Conservation (phyloP, 768 basidiomycete species). For the Psilocybe cubensis region DNA sequence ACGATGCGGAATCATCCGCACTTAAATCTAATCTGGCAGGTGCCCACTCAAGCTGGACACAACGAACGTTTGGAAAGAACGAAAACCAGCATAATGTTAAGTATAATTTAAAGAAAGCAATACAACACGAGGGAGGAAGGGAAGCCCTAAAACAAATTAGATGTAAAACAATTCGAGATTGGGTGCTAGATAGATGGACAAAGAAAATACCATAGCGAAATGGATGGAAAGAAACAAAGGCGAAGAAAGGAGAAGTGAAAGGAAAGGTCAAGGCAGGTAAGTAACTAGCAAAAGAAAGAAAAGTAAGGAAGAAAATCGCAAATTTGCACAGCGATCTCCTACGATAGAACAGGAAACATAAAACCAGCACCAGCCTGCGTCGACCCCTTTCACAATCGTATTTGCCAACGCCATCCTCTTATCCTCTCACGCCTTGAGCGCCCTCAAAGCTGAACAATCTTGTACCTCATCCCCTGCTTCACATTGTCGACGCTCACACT, state of each 20-base stretch:
- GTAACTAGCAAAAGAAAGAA: too few relatives aligned
- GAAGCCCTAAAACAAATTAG: neutral
- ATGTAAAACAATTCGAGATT: neutral
- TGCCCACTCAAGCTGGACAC: neutral
- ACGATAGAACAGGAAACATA: slow-evolving; percentile 18
- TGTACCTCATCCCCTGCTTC: slow-evolving; percentile 77
- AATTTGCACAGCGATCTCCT: too few relatives aligned
- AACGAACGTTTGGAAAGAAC: neutral
- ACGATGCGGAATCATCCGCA: neutral
- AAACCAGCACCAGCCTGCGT: slow-evolving; percentile 19
- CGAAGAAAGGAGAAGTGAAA: neutral
- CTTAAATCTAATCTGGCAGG: neutral
- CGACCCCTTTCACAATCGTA: slow-evolving; percentile 22
- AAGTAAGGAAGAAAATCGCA: too few relatives aligned
- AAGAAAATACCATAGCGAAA: slow-evolving; percentile 5
- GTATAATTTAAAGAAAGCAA: neutral
- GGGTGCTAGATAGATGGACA: neutral
- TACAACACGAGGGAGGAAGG: neutral
- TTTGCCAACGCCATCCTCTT: slow-evolving; percentile 44
- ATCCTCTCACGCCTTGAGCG: slow-evolving; percentile 82
- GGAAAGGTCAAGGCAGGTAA: neutral
- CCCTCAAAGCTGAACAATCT: slow-evolving; percentile 81
- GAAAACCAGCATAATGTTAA: neutral
- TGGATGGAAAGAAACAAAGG: neutral
- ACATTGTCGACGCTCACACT: slow-evolving; percentile 94